These are phyloP conservation scores for Ophiostoma piceae DNA, from an alignment of 2,329 filamentous ascomycete genomes.

Conservation along the genomic window DNA sequence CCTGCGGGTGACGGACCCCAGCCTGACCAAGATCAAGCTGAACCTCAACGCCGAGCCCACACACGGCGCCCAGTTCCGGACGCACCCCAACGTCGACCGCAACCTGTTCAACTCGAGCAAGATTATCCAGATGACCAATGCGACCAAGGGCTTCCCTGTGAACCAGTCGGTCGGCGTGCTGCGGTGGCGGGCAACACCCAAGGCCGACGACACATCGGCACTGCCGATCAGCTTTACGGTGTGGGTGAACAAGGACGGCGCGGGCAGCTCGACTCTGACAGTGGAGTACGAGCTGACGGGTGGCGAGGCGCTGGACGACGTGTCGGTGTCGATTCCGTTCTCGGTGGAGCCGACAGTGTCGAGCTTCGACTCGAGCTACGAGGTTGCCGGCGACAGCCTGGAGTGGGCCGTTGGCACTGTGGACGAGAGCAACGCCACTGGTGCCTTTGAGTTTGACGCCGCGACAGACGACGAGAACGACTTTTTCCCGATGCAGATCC, in stretches of 20 bases:
- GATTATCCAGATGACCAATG: slow-evolving; percentile 84
- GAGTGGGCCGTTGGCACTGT: slow-evolving; percentile 92
- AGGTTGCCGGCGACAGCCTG: slow-evolving; percentile 84
- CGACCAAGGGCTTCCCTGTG: slow-evolving; percentile 80
- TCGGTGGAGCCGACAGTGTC: slow-evolving; percentile 80
- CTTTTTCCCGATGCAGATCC: slow-evolving; percentile 95
- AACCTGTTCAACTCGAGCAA: slow-evolving; percentile 76
- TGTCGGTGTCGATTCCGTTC: slow-evolving; percentile 84
- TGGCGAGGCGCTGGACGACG: slow-evolving; percentile 71
- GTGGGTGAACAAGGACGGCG: slow-evolving; percentile 86
- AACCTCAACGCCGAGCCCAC: slow-evolving; percentile 69
- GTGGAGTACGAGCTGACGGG: slow-evolving; percentile 93
- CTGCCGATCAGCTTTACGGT: slow-evolving; percentile 95
- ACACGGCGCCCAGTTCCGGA: slow-evolving; percentile 84
- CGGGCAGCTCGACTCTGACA: slow-evolving; percentile 80
- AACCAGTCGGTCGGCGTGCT: slow-evolving; percentile 92
- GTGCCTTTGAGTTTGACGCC: slow-evolving; percentile 93
- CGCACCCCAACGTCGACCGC: slow-evolving; percentile 95
- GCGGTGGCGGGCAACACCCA: slow-evolving; percentile 82
- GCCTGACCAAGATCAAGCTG: slow-evolving; percentile 87
- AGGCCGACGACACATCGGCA: slow-evolving; percentile 70
- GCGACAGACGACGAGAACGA: slow-evolving; percentile 82
- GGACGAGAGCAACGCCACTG: slow-evolving; percentile 73
- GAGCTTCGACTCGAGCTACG: slow-evolving; percentile 90
- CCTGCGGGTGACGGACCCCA: slow-evolving; percentile 80